Conservation (phyloP, 208 protist genomes). For the Trypanosoma avium region DNA sequence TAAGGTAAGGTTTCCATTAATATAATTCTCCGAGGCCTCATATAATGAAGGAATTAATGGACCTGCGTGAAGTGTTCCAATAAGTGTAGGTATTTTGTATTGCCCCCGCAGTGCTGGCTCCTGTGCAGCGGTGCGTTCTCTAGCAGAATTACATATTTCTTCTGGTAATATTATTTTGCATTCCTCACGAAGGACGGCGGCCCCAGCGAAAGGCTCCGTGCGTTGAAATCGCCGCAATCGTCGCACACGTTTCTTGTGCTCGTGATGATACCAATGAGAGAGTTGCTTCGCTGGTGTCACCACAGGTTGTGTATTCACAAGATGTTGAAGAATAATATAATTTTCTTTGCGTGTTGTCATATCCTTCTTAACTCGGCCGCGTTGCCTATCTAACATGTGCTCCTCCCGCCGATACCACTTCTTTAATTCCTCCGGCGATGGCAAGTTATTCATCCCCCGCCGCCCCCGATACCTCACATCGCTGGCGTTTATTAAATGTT, state of each 20-base stretch:
- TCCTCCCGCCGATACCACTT: conserved; percentile 37
- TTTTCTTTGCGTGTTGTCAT: conserved; percentile 31
- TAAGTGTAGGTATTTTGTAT: conserved; percentile 28
- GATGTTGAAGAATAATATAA: conserved; percentile 32
- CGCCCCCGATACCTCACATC: conserved; percentile 28
- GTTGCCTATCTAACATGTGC: conserved; percentile 29
- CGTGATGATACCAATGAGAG: conserved; percentile 42
- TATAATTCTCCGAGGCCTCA: conserved; percentile 29
- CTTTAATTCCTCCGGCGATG: conserved; percentile 25
- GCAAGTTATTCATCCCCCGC: conserved; percentile 50
- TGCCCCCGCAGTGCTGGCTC: conserved; percentile 39
- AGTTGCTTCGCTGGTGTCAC: conserved; percentile 40
- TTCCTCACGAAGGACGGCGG: conserved; percentile 34
- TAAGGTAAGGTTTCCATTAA: conserved; percentile 1
- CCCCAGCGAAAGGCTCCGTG: conserved; percentile 52
- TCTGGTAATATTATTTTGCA: conserved; percentile 12
- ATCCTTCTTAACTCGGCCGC: conserved; percentile 23
- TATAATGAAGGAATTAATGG: conserved; percentile 37
- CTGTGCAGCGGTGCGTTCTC: not conserved
- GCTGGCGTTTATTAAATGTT: conserved; percentile 37
- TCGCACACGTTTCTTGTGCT: conserved; percentile 41
- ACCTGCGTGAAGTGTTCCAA: conserved; percentile 28
- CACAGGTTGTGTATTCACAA: conserved; percentile 30
- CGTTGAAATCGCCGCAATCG: conserved; percentile 48
- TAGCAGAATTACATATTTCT: not conserved